Evolutionary conservation across 2,329 filamentous ascomycete genomes (phyloP), one percentile per base, ranked within the genome.

Genomic region (Ophiostoma triangulosporum): DNA sequence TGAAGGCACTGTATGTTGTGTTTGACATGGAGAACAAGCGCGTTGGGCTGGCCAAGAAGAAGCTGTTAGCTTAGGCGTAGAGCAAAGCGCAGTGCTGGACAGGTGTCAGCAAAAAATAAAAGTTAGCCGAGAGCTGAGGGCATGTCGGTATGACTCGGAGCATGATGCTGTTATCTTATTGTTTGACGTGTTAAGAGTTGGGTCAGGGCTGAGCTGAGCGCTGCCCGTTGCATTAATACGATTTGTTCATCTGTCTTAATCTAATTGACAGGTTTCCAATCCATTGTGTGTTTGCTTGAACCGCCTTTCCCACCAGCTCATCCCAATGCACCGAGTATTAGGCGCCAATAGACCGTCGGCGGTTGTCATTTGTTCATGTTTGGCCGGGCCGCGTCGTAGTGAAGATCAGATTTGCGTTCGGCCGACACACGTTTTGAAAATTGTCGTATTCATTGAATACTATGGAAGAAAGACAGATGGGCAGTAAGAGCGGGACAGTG

Each of bases 1-100:
- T 93, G 60, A 93, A 93, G 77, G 78, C 78, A 53, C 73, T 86
- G 58, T 89, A 85, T 63, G 80, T 84, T 29, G 79, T 88, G 48
- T 88, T 88, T 65, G 83, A 88, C 63, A 66, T 72, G 6, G 67
- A 64, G 20, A 68, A 69, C 5, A 68, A 69, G 55, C 65, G 67
- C 48, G 63, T 79, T 27, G 73, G 73, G 1, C 69, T 75, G 56
- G 73, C 71, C 48, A 67, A 67, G 57, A 75, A 75, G 65, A 54
- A 60, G 12, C 61, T 73, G 35, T 54, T 62, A 31, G 56, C 56
- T 20, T 60, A 52, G 31, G 24, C n/a, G n/a, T n/a, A n/a, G n/a
- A n/a, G n/a, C n/a, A 15, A 12, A 20, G 38, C 2, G 26, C 11
- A 14, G 33, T 17, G 36, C 3, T 40, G 36, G 36, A n/a, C n/a